Conservation (phyloP, 768 basidiomycete species). For the Boletellus ananiceps region DNA sequence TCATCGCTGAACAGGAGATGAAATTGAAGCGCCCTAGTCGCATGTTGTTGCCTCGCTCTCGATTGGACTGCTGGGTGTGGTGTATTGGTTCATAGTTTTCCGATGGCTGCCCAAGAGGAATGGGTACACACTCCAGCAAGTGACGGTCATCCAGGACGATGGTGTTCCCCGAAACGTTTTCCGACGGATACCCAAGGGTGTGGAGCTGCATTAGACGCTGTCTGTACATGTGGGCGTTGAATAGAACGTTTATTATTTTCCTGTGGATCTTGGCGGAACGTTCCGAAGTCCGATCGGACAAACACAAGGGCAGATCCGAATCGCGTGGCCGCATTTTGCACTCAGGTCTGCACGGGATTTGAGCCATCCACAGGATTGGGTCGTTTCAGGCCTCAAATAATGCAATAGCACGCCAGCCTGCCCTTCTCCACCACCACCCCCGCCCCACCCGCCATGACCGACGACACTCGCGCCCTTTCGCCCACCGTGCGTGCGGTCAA, state of each 20-base stretch:
- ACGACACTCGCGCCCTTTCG: conserved; percentile 16
- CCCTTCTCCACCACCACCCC: neutral
- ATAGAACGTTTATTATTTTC: too few species aligned
- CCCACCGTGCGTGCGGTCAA: conserved; percentile 30
- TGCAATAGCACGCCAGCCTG: conserved; percentile 19
- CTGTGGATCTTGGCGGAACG: neutral
- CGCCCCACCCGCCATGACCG: conserved; percentile 14
- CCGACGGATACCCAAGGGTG: conserved; percentile 31
- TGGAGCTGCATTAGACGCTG: neutral
- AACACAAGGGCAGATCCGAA: conserved; percentile 4
- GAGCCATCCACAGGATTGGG: conserved; percentile 23
- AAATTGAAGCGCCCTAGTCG: conserved; percentile 31
- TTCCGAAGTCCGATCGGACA: conserved; percentile 11
- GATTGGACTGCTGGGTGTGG: conserved; percentile 44
- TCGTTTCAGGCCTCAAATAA: conserved; percentile 17
- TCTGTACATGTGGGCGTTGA: too few species aligned
- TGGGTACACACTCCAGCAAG: conserved; percentile 48
- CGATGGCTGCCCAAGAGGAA: conserved; percentile 44
- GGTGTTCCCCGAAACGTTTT: conserved; percentile 56
- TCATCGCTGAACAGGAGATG: neutral
- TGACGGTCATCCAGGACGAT: conserved; percentile 49
- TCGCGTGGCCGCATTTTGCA: conserved; percentile 11
- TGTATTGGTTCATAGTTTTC: conserved; percentile 56
- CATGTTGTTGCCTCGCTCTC: conserved; percentile 46
- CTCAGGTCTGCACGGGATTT: conserved; percentile 13